These are phyloP conservation scores for Phytophthora hybrid DNA, from an alignment of 352 stramenopile species.

Conservation along the genomic window DNA sequence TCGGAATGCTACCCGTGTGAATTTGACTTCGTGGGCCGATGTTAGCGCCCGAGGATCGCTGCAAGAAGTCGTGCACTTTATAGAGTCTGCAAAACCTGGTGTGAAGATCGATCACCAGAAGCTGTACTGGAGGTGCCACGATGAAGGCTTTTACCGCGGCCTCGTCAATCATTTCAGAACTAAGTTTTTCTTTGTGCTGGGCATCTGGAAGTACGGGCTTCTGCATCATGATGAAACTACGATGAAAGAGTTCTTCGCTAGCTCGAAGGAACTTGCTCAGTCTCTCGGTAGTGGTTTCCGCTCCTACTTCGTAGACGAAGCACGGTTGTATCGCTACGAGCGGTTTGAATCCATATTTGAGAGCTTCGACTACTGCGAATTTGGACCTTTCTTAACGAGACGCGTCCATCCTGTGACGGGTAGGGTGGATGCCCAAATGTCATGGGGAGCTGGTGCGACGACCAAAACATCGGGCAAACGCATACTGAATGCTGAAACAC, in stretches of 20 bases:
- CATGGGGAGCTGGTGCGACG: not conserved
- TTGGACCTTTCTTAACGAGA: constrained; percentile 54
- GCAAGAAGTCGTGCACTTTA: constrained; percentile 49
- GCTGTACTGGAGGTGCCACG: constrained; percentile 56
- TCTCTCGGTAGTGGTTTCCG: constrained; percentile 44
- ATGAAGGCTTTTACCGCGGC: constrained; percentile 47
- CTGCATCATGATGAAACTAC: constrained; percentile 48
- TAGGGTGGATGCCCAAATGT: constrained; percentile 13
- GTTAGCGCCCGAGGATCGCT: constrained; percentile 55
- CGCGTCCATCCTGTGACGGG: constrained; percentile 50
- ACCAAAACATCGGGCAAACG: constrained; percentile 27
- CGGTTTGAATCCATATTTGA: constrained; percentile 35
- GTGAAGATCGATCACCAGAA: constrained; percentile 42
- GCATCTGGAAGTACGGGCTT: constrained; percentile 65
- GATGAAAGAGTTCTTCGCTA: constrained; percentile 45
- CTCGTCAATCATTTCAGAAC: constrained; percentile 46
- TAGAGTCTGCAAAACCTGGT: constrained; percentile 35
- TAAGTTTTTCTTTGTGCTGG: constrained; percentile 48
- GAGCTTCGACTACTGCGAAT: constrained; percentile 56
- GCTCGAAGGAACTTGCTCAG: constrained; percentile 23
- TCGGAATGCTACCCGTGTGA: constrained; percentile 41
- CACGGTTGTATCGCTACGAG: constrained; percentile 40
- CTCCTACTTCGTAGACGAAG: constrained; percentile 36
- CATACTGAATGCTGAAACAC: constrained; percentile 50
- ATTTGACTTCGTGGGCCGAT: constrained; percentile 69